These are phyloP conservation scores for Hansenula anomala DNA, from an alignment of 1,139 yeast species.

Conservation along the genomic window DNA sequence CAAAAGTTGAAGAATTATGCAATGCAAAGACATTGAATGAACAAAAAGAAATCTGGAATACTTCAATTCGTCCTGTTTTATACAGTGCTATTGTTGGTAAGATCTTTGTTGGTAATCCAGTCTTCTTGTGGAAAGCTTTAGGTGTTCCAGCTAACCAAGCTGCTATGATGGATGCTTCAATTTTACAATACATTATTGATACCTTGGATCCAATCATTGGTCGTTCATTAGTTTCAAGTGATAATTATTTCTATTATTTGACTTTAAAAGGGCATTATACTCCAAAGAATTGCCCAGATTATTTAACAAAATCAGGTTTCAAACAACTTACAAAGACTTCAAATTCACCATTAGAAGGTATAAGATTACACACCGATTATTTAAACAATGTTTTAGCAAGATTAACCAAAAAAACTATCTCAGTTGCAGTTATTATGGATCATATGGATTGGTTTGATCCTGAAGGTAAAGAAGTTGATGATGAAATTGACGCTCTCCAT, in stretches of 20 bases:
- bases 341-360: conserved; percentile 51
- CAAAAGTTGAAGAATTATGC: conserved; percentile 52
- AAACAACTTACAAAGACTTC: conserved; percentile 25
- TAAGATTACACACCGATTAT: conserved; percentile 76
- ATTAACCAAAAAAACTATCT: conserved; percentile 54
- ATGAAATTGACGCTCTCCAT: conserved; percentile 62
- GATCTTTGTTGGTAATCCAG: conserved; percentile 70
- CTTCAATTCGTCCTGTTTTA: conserved; percentile 58
- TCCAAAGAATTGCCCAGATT: conserved; percentile 70
- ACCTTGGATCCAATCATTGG: conserved; percentile 72
- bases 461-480: conserved; percentile 53
- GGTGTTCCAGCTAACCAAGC: conserved; percentile 88
- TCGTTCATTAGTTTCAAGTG: conserved; percentile 58
- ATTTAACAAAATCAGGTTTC: conserved; percentile 58
- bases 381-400: conserved; percentile 71
- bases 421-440: conserved; percentile 83
- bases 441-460: conserved; percentile 92
- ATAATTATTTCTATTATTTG: conserved; percentile 76
- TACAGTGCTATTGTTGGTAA: conserved; percentile 68
- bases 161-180: conserved; percentile 68
- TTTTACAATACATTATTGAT: conserved; percentile 65
- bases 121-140: conserved; percentile 80
- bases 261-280: conserved; percentile 59
- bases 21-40: conserved; percentile 53
- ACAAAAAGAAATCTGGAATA: conserved; percentile 61